phyloP scores from a whole-genome alignment of 192 early-diverging fungal genomes.

The Borealophlyctis nickersoniae region DNA sequence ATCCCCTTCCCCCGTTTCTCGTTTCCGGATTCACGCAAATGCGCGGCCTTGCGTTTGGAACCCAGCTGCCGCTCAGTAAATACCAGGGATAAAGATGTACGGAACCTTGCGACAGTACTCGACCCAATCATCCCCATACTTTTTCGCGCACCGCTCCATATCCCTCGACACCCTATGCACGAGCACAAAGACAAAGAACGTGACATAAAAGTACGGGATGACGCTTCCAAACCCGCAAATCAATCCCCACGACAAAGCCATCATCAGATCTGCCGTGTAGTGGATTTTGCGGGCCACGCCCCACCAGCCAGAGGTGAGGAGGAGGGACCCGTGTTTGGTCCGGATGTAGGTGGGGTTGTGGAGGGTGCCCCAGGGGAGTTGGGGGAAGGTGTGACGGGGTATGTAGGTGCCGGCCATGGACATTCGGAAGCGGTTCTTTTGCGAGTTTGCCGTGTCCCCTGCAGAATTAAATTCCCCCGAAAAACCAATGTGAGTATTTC shows the following conservation, averaged over 20 bases:
- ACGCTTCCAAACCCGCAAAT: conserved; percentile 75
- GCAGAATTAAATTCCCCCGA: background rate
- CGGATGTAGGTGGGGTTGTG: conserved; percentile 75
- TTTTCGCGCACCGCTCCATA: conserved; percentile 82
- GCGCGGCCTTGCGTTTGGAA: too few relatives aligned
- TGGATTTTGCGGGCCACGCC: conserved; percentile 90
- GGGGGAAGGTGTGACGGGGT: conserved; percentile 80
- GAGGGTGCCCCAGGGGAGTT: conserved; percentile 41
- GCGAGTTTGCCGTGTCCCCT: conserved; percentile 54
- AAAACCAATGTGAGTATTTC: background rate
- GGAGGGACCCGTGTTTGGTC: conserved; percentile 74
- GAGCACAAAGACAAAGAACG: conserved; percentile 86
- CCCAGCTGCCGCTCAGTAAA: conserved; percentile 14
- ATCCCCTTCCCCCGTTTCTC: too few relatives aligned
- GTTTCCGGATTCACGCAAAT: too few relatives aligned
- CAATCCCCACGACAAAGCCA: conserved; percentile 83
- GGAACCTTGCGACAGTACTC: conserved; percentile 79
- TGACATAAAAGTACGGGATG: conserved; percentile 89
- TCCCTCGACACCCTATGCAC: conserved; percentile 87
- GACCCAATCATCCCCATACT: conserved; percentile 94
- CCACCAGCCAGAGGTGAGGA: conserved; percentile 93
- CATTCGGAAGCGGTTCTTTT: conserved; percentile 84
- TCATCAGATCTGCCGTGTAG: conserved; percentile 87
- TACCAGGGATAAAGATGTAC: conserved; percentile 78
- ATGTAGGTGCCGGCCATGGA: conserved; percentile 67